Conservation (phyloP, 768 basidiomycete species). For the Mycena indigotica region DNA sequence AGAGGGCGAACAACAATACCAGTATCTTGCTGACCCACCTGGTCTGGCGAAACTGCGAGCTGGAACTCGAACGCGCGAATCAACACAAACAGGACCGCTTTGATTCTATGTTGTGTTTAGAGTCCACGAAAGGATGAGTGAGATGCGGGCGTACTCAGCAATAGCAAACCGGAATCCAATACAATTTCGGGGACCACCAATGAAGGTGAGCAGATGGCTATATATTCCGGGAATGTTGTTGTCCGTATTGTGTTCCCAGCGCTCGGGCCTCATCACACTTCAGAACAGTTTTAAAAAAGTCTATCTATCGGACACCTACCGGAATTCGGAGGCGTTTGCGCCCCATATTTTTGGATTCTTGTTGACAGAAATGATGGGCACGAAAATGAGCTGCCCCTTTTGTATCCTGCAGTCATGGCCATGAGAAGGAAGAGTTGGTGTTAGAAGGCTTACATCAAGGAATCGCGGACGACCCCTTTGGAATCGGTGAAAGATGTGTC, state of each 20-base stretch:
- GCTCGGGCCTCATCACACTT: slow-evolving; percentile 42
- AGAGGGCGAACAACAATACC: slow-evolving; percentile 8
- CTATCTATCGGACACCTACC: no score
- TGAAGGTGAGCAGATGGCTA: slow-evolving; percentile 42
- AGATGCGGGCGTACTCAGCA: slow-evolving; percentile 35
- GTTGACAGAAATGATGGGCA: slow-evolving; percentile 31
- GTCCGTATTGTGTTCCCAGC: slow-evolving; percentile 42
- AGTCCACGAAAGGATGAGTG: neutral
- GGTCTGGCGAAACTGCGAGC: slow-evolving; percentile 1
- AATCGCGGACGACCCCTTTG: slow-evolving; percentile 26
- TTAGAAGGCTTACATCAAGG: slow-evolving; percentile 25
- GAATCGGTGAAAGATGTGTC: slow-evolving; percentile 33
- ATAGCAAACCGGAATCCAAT: slow-evolving; percentile 37
- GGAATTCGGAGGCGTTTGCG: slow-evolving; percentile 32
- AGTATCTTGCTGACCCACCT: neutral
- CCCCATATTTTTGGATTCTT: slow-evolving; percentile 26
- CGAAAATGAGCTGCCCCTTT: slow-evolving; percentile 31
- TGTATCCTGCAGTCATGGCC: slow-evolving; percentile 16
- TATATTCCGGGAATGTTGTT: slow-evolving; percentile 42
- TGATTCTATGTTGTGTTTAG: slow-evolving; percentile 23
- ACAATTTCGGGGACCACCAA: slow-evolving; percentile 47
- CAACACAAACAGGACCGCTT: slow-evolving; percentile 36
- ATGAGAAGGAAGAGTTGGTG: neutral
- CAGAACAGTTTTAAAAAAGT: no score
- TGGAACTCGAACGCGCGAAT: slow-evolving; percentile 36